Evolutionary conservation across 2,329 filamentous ascomycete genomes (phyloP).

Genomic region (Ceratocystis colombiana): DNA sequence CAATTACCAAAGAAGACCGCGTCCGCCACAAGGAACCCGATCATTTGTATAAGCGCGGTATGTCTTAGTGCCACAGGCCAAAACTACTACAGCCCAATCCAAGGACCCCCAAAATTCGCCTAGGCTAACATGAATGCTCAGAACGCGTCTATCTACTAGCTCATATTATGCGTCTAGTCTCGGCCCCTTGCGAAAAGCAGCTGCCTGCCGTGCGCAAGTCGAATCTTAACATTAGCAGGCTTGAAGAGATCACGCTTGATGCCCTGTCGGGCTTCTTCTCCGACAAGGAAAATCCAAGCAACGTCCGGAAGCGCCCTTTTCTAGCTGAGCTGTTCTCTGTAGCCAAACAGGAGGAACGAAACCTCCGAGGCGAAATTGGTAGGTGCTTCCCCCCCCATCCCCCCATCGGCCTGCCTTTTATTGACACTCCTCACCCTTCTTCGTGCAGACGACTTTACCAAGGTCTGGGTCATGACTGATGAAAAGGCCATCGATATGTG

Average conservation of each 20-base stretch:
- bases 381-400: constrained; percentile 27
- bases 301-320: constrained; percentile 45
- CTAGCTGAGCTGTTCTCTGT: constrained; percentile 54
- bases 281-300: constrained; percentile 45
- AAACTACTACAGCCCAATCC: neutral
- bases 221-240: constrained; percentile 43
- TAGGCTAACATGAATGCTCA: constrained; percentile 29
- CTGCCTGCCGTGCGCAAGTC: constrained; percentile 45
- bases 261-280: constrained; percentile 49
- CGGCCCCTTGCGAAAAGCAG: constrained; percentile 42
- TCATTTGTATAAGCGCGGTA: constrained; percentile 59
- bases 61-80: constrained; percentile 26
- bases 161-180: constrained; percentile 50
- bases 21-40: constrained; percentile 64
- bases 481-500: constrained; percentile 43
- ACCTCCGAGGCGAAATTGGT: constrained; percentile 49
- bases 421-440: constrained; percentile 13
- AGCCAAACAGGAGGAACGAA: constrained; percentile 47
- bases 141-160: constrained; percentile 50
- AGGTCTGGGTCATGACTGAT: constrained; percentile 44
- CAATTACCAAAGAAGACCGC: constrained; percentile 40
- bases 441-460: constrained; percentile 38
- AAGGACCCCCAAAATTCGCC: neutral
- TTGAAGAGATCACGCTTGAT: constrained; percentile 50
- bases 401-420: constrained; percentile 18